Conservation (phyloP, 2,329 filamentous ascomycete genomes). For the Canariomyces notabilis region DNA sequence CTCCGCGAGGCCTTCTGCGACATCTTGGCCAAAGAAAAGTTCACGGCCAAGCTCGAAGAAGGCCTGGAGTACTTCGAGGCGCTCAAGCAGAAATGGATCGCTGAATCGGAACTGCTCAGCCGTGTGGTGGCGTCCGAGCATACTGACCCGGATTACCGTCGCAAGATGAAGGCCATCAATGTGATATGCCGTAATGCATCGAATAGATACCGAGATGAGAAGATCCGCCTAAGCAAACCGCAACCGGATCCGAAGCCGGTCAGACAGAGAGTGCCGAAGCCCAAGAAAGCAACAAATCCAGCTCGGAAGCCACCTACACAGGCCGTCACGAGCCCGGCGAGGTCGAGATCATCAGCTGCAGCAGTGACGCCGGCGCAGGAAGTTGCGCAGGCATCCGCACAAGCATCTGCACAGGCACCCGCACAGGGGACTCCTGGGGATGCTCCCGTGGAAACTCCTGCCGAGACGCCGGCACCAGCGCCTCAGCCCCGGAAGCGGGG, state of each 20-base stretch:
- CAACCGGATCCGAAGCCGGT: conserved; percentile 21
- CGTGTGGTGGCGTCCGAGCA: conserved; percentile 47
- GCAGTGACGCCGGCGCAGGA: too few relatives aligned
- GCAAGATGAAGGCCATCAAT: conserved; percentile 62
- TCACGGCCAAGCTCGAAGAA: conserved; percentile 68
- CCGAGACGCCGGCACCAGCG: not conserved
- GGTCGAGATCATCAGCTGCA: too few relatives aligned
- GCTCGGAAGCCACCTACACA: not conserved
- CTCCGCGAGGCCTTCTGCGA: conserved; percentile 62
- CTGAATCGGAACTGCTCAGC: conserved; percentile 50
- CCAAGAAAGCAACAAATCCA: not conserved
- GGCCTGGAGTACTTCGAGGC: conserved; percentile 67
- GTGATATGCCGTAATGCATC: conserved; percentile 70
- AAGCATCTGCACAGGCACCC: not conserved
- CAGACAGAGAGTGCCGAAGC: conserved; percentile 32
- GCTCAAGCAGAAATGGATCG: conserved; percentile 64
- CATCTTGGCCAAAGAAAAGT: conserved; percentile 59
- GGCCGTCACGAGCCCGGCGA: too few relatives aligned
- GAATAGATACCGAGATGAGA: conserved; percentile 69
- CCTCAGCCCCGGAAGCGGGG: conserved; percentile 6
- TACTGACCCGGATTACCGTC: conserved; percentile 46
- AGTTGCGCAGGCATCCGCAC: too few relatives aligned
- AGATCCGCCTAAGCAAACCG: conserved; percentile 38
- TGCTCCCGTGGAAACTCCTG: not conserved
- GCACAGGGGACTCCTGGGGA: not conserved